Conservation (phyloP, 2,329 filamentous ascomycete species). For the Diaporthe vaccinii region DNA sequence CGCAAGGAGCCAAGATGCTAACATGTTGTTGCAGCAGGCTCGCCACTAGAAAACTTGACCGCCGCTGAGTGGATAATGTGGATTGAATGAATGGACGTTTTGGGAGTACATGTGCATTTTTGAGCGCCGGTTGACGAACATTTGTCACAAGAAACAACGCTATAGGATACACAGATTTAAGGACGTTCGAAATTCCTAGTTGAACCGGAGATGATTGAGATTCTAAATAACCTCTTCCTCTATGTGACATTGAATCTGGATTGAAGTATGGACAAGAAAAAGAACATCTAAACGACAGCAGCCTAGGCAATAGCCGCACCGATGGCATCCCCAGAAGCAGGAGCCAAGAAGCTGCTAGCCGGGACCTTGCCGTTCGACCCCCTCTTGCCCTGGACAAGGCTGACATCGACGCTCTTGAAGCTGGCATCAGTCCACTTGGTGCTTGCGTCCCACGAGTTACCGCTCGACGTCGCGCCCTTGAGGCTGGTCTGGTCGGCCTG, state of each 20-base stretch:
- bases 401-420: conserved; percentile 55
- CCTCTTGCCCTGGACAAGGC: conserved; percentile 53
- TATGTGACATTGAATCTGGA: not conserved
- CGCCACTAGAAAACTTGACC: not conserved
- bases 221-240: not conserved
- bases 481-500: conserved; percentile 46
- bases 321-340: conserved; percentile 52
- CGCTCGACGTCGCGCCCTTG: conserved; percentile 47
- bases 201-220: not conserved
- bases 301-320: conserved; percentile 53
- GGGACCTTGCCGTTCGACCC: conserved; percentile 55
- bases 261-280: conserved; percentile 1
- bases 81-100: not conserved
- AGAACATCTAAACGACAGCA: not conserved
- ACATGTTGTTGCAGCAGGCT: not conserved
- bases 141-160: not conserved
- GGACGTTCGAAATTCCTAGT: not conserved
- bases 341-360: conserved; percentile 58
- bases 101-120: not conserved
- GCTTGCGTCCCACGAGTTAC: conserved; percentile 58
- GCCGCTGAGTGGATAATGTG: not conserved
- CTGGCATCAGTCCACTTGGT: conserved; percentile 54
- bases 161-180: not conserved
- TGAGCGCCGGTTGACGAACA: not conserved
- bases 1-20: accelerated